These are phyloP conservation scores for Mallotus repandus DNA, from an alignment of 441 rosid species.

Conservation along the genomic window DNA sequence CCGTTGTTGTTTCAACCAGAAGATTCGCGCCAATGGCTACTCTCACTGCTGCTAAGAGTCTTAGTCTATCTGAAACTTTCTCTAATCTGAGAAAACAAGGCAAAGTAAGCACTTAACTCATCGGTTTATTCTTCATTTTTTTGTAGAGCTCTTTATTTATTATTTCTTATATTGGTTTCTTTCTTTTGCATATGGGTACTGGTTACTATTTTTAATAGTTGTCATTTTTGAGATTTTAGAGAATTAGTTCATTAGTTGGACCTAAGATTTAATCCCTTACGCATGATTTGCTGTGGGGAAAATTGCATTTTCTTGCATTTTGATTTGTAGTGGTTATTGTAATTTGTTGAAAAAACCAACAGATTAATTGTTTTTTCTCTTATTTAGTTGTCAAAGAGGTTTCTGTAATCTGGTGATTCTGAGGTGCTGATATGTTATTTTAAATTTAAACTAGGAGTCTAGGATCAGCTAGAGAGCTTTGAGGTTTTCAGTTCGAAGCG, in stretches of 20 bases:
- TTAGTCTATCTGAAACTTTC: slow-evolving; percentile 70
- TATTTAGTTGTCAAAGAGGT: neutral
- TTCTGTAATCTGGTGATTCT: neutral
- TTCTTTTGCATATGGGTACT: slow-evolving; percentile 3
- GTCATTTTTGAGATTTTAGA: neutral
- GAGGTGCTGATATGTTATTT: neutral
- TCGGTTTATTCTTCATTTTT: neutral
- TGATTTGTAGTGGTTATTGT: neutral
- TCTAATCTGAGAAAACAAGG: slow-evolving; percentile 62
- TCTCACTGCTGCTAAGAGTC: slow-evolving; percentile 35
- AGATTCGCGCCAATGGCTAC: slow-evolving; percentile 55
- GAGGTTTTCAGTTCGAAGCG: too few relatives aligned
- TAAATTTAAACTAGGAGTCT: neutral
- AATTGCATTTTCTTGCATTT: neutral
- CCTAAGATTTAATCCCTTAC: neutral
- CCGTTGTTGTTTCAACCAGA: slow-evolving; percentile 32
- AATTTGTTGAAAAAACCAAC: neutral
- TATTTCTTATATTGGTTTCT: neutral
- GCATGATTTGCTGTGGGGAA: neutral
- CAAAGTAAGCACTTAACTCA: slow-evolving; percentile 44
- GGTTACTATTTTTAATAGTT: neutral
- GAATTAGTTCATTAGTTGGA: neutral
- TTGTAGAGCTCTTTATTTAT: neutral
- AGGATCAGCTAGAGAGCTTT: too few relatives aligned
- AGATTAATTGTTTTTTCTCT: neutral